Conservation (phyloP, 1,139 yeast genomes). For the Keqinozyma sinolaborantium region DNA sequence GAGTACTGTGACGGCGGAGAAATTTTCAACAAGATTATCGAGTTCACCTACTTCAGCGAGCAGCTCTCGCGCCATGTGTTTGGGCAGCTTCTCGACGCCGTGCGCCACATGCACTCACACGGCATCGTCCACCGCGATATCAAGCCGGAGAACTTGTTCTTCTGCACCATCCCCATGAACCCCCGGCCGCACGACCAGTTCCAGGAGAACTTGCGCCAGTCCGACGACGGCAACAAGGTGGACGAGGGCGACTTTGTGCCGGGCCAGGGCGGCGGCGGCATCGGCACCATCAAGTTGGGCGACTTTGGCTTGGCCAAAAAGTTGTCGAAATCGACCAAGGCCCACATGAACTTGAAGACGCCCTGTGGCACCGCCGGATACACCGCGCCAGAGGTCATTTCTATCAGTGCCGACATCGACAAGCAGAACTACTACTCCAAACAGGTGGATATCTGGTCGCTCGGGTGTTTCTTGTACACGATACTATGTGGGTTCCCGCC, state of each 20-base stretch:
- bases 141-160: slow-evolving; percentile 89
- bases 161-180: slow-evolving; percentile 41
- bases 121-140: slow-evolving; percentile 95
- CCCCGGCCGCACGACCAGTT: slow-evolving; percentile 46
- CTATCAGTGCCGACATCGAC: slow-evolving; percentile 26
- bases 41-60: slow-evolving; percentile 87
- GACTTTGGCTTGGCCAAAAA: slow-evolving; percentile 93
- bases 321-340: slow-evolving; percentile 36
- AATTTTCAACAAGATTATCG: slow-evolving; percentile 88
- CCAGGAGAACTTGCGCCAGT: slow-evolving; percentile 47
- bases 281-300: slow-evolving; percentile 82
- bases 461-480: slow-evolving; percentile 90
- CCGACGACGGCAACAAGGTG: slow-evolving; percentile 72
- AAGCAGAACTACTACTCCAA: slow-evolving; percentile 73
- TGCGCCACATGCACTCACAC: slow-evolving; percentile 75
- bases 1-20: slow-evolving; percentile 94
- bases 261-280: slow-evolving; percentile 86
- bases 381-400: slow-evolving; percentile 90
- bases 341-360: slow-evolving; percentile 49
- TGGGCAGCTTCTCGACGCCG: slow-evolving; percentile 77
- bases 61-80: slow-evolving; percentile 82
- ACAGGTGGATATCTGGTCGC: slow-evolving; percentile 94
- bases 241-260: slow-evolving; percentile 85
- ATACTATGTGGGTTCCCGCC: slow-evolving; percentile 95
- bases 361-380: slow-evolving; percentile 67